A percentile compares a stretch with the other conserved stretches of the same genome.
Evolutionary conservation across 2,329 filamentous ascomycete genomes (phyloP).

Genomic region (Periglandula ipomoeae): DNA sequence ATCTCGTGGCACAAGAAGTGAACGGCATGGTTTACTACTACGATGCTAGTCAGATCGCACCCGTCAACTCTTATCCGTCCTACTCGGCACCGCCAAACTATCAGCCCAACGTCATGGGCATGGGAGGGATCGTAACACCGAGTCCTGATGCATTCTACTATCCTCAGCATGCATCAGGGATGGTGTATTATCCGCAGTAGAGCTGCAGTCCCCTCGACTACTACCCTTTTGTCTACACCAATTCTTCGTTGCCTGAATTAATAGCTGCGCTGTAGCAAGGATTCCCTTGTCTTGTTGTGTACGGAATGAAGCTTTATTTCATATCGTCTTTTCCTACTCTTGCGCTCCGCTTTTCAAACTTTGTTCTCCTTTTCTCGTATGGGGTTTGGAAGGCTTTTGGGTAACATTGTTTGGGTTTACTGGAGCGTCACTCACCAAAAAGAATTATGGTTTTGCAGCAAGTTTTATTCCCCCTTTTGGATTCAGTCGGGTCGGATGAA

Average conservation of each 20-base stretch:
- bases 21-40: slow-evolving; percentile 98
- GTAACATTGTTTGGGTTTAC: slow-evolving; percentile 5
- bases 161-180: slow-evolving; percentile 43
- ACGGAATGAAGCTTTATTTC: slow-evolving; percentile 2
- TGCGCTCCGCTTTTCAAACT: not conserved
- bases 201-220: slow-evolving; percentile 15
- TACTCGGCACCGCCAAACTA: slow-evolving; percentile 45
- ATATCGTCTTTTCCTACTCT: not conserved
- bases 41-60: slow-evolving; percentile 63
- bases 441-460: not conserved
- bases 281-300: slow-evolving; percentile 1
- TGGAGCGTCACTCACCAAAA: slow-evolving; percentile 4
- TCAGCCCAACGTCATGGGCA: slow-evolving; percentile 50
- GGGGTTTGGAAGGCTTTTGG: slow-evolving; percentile 1
- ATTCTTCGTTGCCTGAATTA: slow-evolving; percentile 19
- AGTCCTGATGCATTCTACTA: slow-evolving; percentile 64
- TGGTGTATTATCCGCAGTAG: slow-evolving; percentile 56
- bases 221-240: slow-evolving; percentile 15
- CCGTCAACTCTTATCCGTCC: slow-evolving; percentile 37
- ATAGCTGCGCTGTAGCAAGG: slow-evolving; percentile 17
- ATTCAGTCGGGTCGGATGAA: not conserved
- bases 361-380: not conserved
- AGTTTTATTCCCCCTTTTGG: not conserved
- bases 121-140: slow-evolving; percentile 73
- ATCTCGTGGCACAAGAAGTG: slow-evolving; percentile 69